phyloP scores from a whole-genome alignment of 2,329 filamentous ascomycete species.

The Lecanoromycetidae sp. region DNA sequence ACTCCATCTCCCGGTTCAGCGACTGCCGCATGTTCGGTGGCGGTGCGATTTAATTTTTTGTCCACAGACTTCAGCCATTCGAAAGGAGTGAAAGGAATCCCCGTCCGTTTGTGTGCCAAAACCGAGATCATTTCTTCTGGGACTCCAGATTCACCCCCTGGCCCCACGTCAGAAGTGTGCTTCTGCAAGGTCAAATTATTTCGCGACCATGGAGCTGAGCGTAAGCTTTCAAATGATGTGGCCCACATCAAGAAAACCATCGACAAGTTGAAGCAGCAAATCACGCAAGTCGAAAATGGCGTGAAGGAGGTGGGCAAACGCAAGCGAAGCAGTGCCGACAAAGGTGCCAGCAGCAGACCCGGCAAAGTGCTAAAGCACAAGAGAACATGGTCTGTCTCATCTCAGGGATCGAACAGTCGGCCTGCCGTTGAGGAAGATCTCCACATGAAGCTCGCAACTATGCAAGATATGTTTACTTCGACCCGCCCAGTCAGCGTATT shows the following conservation, averaged over 20 bases:
- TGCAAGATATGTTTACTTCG: constrained; percentile 83
- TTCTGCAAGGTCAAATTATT: constrained; percentile 21
- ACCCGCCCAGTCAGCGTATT: constrained; percentile 66
- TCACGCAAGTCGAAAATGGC: constrained; percentile 43
- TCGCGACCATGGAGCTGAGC: constrained; percentile 19
- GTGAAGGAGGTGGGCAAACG: constrained; percentile 56
- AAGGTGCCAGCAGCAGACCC: constrained; percentile 43
- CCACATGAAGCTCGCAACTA: constrained; percentile 61
- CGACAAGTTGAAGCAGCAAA: constrained; percentile 19
- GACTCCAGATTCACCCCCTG: constrained; percentile 35
- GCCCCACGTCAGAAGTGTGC: constrained; percentile 28
- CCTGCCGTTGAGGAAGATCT: constrained; percentile 60
- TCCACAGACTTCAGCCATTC: constrained; percentile 98
- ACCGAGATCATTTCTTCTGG: constrained; percentile 55
- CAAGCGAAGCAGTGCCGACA: constrained; percentile 41
- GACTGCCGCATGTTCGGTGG: constrained; percentile 65
- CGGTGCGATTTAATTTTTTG: constrained; percentile 93
- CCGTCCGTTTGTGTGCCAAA: constrained; percentile 83
- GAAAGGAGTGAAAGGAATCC: constrained; percentile 95
- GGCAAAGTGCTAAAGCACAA: constrained; percentile 87
- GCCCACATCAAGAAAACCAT: constrained; percentile 20
- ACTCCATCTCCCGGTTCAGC: constrained; percentile 51
- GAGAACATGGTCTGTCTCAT: constrained; percentile 90
- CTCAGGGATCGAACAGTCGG: constrained; percentile 47
- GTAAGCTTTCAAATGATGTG: constrained; percentile 19